A percentile compares a stretch with the other conserved stretches of the same genome.
Evolutionary conservation across 495 filamentous ascomycete species (phyloP).

Genomic region (Lophiostoma macrostomum): DNA sequence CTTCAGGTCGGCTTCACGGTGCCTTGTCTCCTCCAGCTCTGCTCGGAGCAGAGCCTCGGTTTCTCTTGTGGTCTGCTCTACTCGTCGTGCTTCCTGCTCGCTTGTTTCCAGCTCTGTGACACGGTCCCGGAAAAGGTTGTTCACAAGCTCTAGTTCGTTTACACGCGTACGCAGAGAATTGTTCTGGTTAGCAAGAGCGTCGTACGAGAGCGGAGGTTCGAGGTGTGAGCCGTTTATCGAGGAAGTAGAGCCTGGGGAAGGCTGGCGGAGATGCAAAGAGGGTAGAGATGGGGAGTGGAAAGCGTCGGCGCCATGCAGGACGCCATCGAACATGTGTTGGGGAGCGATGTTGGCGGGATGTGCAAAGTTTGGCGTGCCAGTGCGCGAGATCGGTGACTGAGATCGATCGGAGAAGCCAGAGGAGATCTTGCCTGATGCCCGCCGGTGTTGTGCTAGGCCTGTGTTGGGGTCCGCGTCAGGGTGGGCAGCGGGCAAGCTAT

Average conservation of each 20-base stretch:
- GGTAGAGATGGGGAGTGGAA: constrained; percentile 57
- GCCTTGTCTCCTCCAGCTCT: constrained; percentile 70
- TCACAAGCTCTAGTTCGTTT: constrained; percentile 91
- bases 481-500: constrained; percentile 56
- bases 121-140: constrained; percentile 85
- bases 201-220: constrained; percentile 75
- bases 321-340: constrained; percentile 74
- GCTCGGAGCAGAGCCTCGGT: constrained; percentile 60
- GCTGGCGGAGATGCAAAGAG: constrained; percentile 54
- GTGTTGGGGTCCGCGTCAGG: constrained; percentile 57
- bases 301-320: constrained; percentile 58
- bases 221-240: constrained; percentile 72
- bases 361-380: constrained; percentile 64
- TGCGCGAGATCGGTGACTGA: constrained; percentile 83
- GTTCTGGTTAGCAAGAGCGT: constrained; percentile 72
- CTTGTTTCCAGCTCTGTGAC: constrained; percentile 82
- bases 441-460: constrained; percentile 53
- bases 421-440: constrained; percentile 66
- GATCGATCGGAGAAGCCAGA: constrained; percentile 74
- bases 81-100: constrained; percentile 60
- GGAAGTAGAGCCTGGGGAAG: constrained; percentile 66
- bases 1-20: constrained; percentile 79
- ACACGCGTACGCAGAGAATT: constrained; percentile 84
- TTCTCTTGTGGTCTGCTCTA: constrained; percentile 35
- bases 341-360: constrained; percentile 66